Evolutionary conservation across 768 basidiomycete species (phyloP), one percentile per base, ranked within the genome.

Genomic region (Russula virescens): DNA sequence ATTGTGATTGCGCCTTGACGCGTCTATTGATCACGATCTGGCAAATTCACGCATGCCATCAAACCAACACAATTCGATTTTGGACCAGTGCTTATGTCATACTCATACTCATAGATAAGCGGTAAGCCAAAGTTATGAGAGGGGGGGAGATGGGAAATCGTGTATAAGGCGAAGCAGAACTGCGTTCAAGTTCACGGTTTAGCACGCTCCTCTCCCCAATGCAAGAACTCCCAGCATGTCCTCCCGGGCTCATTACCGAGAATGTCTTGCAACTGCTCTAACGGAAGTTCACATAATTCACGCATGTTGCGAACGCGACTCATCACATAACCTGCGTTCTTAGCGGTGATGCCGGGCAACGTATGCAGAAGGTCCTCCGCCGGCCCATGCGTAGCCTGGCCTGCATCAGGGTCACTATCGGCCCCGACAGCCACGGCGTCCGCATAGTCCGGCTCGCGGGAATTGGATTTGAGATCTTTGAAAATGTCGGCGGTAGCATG

Each of bases 401-500:
- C 89, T 0, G 75, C 80, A 3, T 86, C 81, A 0, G 82, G 79
- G 56, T 87, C 88, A 47, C 87, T 88, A 50, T 90, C 91, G 0
- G 88, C 86, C 9, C 96, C 97, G 23, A 94, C 79, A 2, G 85
- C 75, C 45, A 94, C 83, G 0, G 97, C 94, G 46, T 82, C 82
- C 16, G 76, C 70, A 10, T 86, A 81, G 64, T 96, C 89, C 0
- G 97, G 97, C 71, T 99, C 93, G 0, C 83, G 75, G 50, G 83
- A 82, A 68, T 88, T 86, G 35, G 75, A 64, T 70, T 99, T 99
- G 38, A 99, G 85, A 70, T 98, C 97, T 51, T 83, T 84, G 78
- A 98, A 95, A 60, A 98, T 94, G 61, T 94, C 88, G 0, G 92
- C 82, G 0, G 93, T 94, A 21, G 90, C 89, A 70, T 94, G 91